Evolutionary conservation across 129 eudicot species (phyloP), one percentile per base, ranked within the genome.

Genomic region (Centrapalus pauciflorus): DNA sequence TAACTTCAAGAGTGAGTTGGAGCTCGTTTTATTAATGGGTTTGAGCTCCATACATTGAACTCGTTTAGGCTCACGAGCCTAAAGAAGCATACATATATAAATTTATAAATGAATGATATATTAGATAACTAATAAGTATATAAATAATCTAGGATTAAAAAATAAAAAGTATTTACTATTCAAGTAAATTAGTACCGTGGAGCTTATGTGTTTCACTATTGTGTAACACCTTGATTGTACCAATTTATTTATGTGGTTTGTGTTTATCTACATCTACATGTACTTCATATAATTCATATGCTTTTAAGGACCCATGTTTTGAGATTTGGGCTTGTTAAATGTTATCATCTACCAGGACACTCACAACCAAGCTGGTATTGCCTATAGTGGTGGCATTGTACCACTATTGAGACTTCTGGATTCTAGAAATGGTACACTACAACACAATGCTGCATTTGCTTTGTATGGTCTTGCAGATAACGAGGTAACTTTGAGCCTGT

Each of bases 291-390:
- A 35, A 61, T 37, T 6, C 21, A 40, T 62, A 26, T 41, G 2
- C 29, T 61, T 30, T 46, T 26, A 24, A 61, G 38, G 7, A 14
- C n/a, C 17, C 1, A 4, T 32, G 70, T 69, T 56, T 40, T 38
- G 0, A 10, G 43, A 27, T 51, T 13, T 3, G 46, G 29, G 55
- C 17, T 81, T 67, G 69, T 73, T 67, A 35, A 46, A 54, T 13
- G 57, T 20, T 55, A 48, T 57, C 40, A 23, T 38, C 25, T 60
- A 84, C 24, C 72, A 94, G 99, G 99, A 94, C 61, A 58, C 86
- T 12, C 97, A 94, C 77, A 94, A 86, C 76, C 99, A 94, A 80
- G 99, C 97, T 55, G 99, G 97, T 32, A 89, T 94, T 60, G 99
- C 84, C 3, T 88, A 94, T 55, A 60, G 94, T 76, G 95, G 97